phyloP scores from a whole-genome alignment of 2,329 filamentous ascomycete species.

The Pseudocercospora vitis region DNA sequence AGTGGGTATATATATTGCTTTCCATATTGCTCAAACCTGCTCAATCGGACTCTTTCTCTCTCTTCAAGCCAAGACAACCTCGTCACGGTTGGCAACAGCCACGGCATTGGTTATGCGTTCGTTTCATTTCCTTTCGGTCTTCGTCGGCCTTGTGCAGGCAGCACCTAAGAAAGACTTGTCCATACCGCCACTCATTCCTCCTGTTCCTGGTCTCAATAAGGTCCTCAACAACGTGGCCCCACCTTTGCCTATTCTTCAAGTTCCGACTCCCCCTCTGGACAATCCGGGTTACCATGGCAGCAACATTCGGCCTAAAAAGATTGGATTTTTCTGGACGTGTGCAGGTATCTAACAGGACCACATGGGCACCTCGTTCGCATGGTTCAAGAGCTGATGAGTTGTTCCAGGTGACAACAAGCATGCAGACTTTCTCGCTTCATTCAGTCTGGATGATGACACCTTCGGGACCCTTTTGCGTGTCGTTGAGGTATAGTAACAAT shows the following conservation, averaged over 20 bases:
- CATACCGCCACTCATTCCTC: slow-evolving; percentile 56
- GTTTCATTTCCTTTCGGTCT: neutral
- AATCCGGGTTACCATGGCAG: slow-evolving; percentile 54
- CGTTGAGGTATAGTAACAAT: slow-evolving; percentile 55
- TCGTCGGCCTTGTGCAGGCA: neutral
- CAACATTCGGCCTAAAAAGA: slow-evolving; percentile 63
- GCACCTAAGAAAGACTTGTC: neutral
- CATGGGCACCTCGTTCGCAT: too few species aligned
- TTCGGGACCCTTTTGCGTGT: slow-evolving; percentile 57
- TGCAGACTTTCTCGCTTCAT: slow-evolving; percentile 58
- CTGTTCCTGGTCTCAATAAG: slow-evolving; percentile 60
- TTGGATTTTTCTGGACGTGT: slow-evolving; percentile 68
- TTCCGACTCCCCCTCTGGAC: slow-evolving; percentile 58
- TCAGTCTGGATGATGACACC: slow-evolving; percentile 62
- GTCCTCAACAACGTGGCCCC: slow-evolving; percentile 53
- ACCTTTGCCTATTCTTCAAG: slow-evolving; percentile 59
- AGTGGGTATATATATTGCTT: too few species aligned
- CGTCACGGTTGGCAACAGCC: neutral
- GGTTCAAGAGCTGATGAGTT: too few species aligned
- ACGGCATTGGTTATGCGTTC: neutral
- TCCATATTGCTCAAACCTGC: too few species aligned
- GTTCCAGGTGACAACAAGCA: slow-evolving; percentile 61
- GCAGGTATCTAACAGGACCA: too few species aligned
- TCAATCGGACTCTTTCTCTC: neutral
- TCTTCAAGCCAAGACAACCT: too few species aligned